Conservation (phyloP, 2,329 filamentous ascomycete species). For the Pezicula rhizophila region DNA sequence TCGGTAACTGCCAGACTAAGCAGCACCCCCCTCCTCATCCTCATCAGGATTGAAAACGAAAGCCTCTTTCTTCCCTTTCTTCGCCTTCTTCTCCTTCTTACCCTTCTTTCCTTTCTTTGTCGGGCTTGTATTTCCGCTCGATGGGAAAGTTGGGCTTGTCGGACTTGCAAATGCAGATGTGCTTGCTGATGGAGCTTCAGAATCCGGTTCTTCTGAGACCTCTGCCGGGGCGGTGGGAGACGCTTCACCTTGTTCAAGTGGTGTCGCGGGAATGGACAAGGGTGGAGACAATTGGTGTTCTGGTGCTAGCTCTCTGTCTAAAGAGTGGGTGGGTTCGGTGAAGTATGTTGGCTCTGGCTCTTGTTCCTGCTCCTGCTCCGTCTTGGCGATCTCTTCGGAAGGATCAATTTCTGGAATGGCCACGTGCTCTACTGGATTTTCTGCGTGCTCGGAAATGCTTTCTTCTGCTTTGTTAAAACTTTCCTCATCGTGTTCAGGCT, state of each 20-base stretch:
- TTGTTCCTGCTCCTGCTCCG: no score
- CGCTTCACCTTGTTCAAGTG: neutral
- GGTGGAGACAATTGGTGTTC: no score
- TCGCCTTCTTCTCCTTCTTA: conserved; percentile 13
- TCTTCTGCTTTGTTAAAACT: no score
- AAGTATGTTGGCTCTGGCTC: no score
- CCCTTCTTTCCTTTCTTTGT: conserved; percentile 9
- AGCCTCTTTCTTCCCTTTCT: conserved; percentile 7
- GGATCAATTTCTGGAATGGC: no score
- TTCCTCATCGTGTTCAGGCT: no score
- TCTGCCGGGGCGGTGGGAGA: neutral
- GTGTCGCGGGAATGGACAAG: neutral
- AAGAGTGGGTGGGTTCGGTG: no score
- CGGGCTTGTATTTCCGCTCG: neutral
- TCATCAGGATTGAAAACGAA: neutral
- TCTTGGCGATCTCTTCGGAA: no score
- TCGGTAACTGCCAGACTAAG: neutral
- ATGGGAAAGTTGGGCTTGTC: neutral
- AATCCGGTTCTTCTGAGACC: conserved; percentile 1
- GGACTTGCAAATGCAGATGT: conserved; percentile 5
- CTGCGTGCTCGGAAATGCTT: no score
- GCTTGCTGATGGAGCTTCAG: conserved; percentile 3
- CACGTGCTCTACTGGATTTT: no score
- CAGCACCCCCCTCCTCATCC: conserved; percentile 10
- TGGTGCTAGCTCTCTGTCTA: no score